Evolutionary conservation across 2,329 filamentous ascomycete species (phyloP).

Genomic region (Podosphaera xanthii): DNA sequence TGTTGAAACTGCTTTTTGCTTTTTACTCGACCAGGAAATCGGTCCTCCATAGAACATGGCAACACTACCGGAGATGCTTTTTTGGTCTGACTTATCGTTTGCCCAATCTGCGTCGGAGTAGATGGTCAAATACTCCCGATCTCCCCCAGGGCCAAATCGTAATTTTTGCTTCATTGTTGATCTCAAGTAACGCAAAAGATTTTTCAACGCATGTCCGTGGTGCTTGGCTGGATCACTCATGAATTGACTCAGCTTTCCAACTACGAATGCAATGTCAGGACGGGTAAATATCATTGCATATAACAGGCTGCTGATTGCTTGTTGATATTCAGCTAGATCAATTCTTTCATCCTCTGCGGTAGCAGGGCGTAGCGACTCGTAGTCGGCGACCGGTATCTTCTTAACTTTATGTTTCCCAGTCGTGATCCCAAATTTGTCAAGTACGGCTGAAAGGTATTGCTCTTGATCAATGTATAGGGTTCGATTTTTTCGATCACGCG

Average conservation of each 20-base stretch:
- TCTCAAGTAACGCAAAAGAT: not conserved
- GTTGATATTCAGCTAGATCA: not conserved
- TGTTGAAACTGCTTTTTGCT: not conserved
- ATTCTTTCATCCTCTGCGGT: not conserved
- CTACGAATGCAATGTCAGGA: not conserved
- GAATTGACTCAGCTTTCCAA: not conserved
- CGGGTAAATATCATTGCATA: not conserved
- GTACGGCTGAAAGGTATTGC: not conserved
- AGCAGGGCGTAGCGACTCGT: not conserved
- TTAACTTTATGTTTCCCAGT: not conserved
- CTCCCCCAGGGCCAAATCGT: not conserved
- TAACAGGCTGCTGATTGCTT: not conserved
- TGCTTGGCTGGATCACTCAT: not conserved
- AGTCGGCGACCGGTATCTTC: not conserved
- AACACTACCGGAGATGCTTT: not conserved
- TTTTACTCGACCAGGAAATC: slow-evolving; percentile 1
- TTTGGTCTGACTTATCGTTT: too few species aligned
- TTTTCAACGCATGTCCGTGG: not conserved
- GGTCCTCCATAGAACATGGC: not conserved
- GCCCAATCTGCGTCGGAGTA: too few species aligned
- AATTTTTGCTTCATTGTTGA: not conserved
- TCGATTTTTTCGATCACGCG: not conserved
- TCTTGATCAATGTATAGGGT: not conserved
- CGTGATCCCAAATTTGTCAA: not conserved
- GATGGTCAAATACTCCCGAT: not conserved